phyloP scores from a whole-genome alignment of 2,329 filamentous ascomycete genomes.

The Pestalotiopsis fici region DNA sequence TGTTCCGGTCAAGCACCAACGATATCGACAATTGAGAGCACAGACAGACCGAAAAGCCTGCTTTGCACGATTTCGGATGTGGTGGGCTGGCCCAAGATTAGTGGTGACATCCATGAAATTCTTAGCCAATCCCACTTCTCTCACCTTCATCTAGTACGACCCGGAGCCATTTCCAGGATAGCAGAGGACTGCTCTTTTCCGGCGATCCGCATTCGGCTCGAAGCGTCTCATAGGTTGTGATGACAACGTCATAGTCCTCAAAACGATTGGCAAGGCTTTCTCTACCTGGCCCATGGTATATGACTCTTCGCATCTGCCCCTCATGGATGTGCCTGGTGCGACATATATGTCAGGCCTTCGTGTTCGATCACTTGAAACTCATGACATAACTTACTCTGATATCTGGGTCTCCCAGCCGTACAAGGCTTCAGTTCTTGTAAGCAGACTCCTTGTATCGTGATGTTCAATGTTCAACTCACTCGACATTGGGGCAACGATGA shows the following conservation, averaged over 20 bases:
- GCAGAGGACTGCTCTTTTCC: background rate
- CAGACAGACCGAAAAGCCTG: conserved; percentile 28
- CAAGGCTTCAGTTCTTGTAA: conserved; percentile 15
- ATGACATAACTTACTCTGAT: conserved; percentile 14
- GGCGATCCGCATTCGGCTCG: conserved; percentile 16
- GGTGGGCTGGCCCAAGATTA: background rate
- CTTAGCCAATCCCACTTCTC: background rate
- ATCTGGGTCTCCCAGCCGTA: conserved; percentile 24
- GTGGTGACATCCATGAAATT: background rate
- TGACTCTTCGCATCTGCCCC: background rate
- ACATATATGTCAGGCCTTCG: conserved; percentile 14
- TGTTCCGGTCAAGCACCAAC: conserved; percentile 40
- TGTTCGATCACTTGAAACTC: conserved; percentile 4
- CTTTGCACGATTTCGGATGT: conserved; percentile 25
- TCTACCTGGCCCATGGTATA: conserved; percentile 5
- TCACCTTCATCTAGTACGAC: background rate
- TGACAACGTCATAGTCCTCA: conserved; percentile 23
- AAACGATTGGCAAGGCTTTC: conserved; percentile 9
- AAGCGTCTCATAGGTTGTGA: conserved; percentile 29
- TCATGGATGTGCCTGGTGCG: background rate
- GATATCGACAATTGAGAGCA: conserved; percentile 20
- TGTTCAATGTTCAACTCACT: background rate
- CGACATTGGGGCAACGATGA: background rate
- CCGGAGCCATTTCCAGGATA: conserved; percentile 18
- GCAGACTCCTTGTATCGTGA: background rate